Evolutionary conservation across 139 green algal genomes (phyloP).

Genomic region (Auxenochlorella protothecoides): DNA sequence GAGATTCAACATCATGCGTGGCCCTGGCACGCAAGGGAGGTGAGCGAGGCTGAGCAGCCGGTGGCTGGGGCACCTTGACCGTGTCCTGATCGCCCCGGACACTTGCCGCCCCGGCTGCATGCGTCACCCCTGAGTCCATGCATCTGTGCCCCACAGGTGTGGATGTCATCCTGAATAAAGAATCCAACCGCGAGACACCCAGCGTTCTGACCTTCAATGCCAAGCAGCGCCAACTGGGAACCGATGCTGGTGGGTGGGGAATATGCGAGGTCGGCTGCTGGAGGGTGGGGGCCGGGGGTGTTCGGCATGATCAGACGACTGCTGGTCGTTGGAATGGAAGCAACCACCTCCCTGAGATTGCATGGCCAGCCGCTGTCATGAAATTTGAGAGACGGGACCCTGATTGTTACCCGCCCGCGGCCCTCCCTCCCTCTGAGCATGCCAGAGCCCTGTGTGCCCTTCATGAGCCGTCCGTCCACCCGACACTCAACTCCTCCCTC

Average conservation of each 20-base stretch:
- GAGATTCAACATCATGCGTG: conserved; percentile 73
- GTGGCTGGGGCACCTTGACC: background rate
- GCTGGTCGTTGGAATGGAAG: too few relatives aligned
- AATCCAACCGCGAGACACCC: conserved; percentile 87
- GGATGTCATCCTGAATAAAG: conserved; percentile 94
- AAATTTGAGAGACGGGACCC: too few relatives aligned
- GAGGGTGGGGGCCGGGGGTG: too few relatives aligned
- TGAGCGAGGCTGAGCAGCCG: conserved; percentile 1
- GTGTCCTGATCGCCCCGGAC: background rate
- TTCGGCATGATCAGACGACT: too few relatives aligned
- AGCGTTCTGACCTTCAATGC: conserved; percentile 77
- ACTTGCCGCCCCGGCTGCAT: background rate
- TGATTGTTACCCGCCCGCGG: background rate
- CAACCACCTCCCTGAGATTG: too few relatives aligned
- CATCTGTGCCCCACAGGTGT: conserved; percentile 28
- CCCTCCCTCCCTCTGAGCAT: background rate
- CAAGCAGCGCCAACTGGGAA: conserved; percentile 78
- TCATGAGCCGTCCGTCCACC: too few relatives aligned
- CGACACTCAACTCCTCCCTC: background rate
- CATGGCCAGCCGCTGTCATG: too few relatives aligned
- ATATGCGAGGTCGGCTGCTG: background rate
- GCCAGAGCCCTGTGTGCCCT: too few relatives aligned
- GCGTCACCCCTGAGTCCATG: background rate
- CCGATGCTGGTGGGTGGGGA: conserved; percentile 39
- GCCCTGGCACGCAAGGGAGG: conserved; percentile 81